phyloP scores from a whole-genome alignment of 2,329 filamentous ascomycete genomes.

The Dothistroma septosporum region DNA sequence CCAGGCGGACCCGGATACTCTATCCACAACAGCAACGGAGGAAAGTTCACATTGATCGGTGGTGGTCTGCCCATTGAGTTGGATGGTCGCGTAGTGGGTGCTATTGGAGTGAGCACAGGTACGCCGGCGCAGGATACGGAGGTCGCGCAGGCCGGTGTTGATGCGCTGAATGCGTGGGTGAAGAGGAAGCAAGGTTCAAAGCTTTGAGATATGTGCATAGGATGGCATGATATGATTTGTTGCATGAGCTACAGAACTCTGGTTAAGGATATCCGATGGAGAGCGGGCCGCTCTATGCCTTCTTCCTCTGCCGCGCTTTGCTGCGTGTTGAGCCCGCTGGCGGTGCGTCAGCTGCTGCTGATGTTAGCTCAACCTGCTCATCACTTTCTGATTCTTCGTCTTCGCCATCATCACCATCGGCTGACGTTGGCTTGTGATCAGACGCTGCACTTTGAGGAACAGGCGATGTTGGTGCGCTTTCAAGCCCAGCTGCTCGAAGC shows the following conservation, averaged over 20 bases:
- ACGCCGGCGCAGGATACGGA: constrained; percentile 53
- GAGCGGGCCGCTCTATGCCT: constrained; percentile 21
- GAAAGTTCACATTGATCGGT: constrained; percentile 52
- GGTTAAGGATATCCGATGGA: neutral
- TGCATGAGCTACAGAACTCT: neutral
- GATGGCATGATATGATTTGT: constrained; percentile 1
- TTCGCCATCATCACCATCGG: constrained; percentile 19
- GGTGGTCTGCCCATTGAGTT: constrained; percentile 52
- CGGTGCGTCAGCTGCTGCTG: constrained; percentile 20
- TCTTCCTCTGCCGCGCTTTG: constrained; percentile 40
- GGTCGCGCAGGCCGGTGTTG: constrained; percentile 50
- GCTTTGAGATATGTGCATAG: constrained; percentile 26
- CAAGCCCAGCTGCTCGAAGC: constrained; percentile 2
- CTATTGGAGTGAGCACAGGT: constrained; percentile 53
- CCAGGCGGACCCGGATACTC: constrained; percentile 52
- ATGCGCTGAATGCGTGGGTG: constrained; percentile 42
- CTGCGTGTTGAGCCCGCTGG: constrained; percentile 40
- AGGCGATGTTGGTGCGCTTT: neutral
- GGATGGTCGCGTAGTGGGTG: constrained; percentile 50
- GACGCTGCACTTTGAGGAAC: neutral
- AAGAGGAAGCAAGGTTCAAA: constrained; percentile 37
- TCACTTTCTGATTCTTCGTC: constrained; percentile 23
- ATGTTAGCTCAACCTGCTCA: constrained; percentile 15
- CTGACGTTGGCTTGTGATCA: constrained; percentile 5
- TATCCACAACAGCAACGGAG: constrained; percentile 51